Base-by-base conservation (phyloP, 2,329 filamentous ascomycete genomes). In the Paecilomyces sp. region DNA sequence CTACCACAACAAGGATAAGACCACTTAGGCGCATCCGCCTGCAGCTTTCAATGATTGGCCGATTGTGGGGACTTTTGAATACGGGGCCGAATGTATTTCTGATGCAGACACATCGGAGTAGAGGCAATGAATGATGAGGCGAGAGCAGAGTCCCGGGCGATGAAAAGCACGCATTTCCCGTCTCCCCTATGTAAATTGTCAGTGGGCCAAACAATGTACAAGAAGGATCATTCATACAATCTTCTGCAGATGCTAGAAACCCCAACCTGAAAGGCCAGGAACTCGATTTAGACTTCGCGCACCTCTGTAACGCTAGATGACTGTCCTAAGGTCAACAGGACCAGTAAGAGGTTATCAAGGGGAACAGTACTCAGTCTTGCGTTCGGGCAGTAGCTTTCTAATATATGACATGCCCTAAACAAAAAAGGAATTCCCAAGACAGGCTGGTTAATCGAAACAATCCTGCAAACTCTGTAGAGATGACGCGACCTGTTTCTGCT, bases 1-100 rank as follows among this genome's bases (percentile, higher is more conserved):
- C 87, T 93, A 96, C 83, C 92, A 97, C 87, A 92, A 96, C 83
- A 89, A 89, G 82, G 88, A 95, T 82, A 91, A 90, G 85, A 67
- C 71, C 55, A 74, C 71, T 61, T 79, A 75, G 74, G 67, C 51
- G 13, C 30, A 11, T 15, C 51, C 13, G 3, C 28, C 51, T 53
- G 22, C 51, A 53, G 25, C 51, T 24, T 25, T 8, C 24, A 53
- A 53, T 28, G 15, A 47, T 47, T 47, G 3, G 6, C 41, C 18
- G 5, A 15, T 18, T 15, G 41, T 18, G 7, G 28, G 28, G n/a
- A 12, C 51, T 53, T 28, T 18, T 6, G 18, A n/a, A 28, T 30
- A 36, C 34, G 56, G 33, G 22, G n/a, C 11, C 11, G 12, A 34
- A 53, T 5, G 51, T 22, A 13, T 28, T 30, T 22, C 18, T 47